Conservation (phyloP, 768 basidiomycete species). For the Pleurotus citrinopileatus region DNA sequence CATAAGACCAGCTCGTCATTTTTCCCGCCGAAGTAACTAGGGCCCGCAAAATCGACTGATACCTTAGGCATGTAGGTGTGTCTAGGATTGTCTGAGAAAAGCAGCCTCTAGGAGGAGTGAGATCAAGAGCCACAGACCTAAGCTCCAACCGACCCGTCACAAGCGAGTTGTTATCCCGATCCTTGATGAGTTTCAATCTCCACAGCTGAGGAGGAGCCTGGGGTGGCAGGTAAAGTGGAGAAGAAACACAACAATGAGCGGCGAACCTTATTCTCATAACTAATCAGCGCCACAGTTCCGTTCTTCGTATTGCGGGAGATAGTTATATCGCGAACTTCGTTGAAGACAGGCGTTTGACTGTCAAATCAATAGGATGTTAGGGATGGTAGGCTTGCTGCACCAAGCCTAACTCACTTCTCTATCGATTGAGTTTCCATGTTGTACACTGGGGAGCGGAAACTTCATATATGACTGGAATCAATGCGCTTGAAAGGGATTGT, state of each 20-base stretch:
- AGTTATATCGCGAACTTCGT: slow-evolving; percentile 71
- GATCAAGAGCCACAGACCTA: slow-evolving; percentile 24
- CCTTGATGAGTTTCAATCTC: slow-evolving; percentile 65
- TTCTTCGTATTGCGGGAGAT: slow-evolving; percentile 45
- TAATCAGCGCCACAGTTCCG: slow-evolving; percentile 62
- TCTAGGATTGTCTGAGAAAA: slow-evolving; percentile 24
- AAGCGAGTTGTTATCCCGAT: slow-evolving; percentile 35
- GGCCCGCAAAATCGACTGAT: slow-evolving; percentile 71
- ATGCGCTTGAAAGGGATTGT: neutral
- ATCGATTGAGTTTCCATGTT: slow-evolving; percentile 62
- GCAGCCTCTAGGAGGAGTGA: slow-evolving; percentile 15
- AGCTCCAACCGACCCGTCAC: slow-evolving; percentile 36
- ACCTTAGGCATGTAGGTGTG: slow-evolving; percentile 75
- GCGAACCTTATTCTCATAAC: slow-evolving; percentile 71
- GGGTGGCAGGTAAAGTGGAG: neutral
- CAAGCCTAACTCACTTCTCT: slow-evolving; percentile 50
- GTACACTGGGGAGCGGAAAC: slow-evolving; percentile 43
- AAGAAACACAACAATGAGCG: neutral
- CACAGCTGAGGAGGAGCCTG: slow-evolving; percentile 79
- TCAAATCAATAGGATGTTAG: slow-evolving; percentile 3
- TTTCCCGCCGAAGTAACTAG: slow-evolving; percentile 80
- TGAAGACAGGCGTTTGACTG: slow-evolving; percentile 66
- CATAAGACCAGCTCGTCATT: slow-evolving; percentile 78
- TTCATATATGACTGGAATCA: neutral
- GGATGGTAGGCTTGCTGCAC: too few relatives aligned